Percentiles rank a stretch among this genome's conserved stretches.
Conservation (phyloP, 371 early-diverging fungal species). For the Mucor mucedo region DNA sequence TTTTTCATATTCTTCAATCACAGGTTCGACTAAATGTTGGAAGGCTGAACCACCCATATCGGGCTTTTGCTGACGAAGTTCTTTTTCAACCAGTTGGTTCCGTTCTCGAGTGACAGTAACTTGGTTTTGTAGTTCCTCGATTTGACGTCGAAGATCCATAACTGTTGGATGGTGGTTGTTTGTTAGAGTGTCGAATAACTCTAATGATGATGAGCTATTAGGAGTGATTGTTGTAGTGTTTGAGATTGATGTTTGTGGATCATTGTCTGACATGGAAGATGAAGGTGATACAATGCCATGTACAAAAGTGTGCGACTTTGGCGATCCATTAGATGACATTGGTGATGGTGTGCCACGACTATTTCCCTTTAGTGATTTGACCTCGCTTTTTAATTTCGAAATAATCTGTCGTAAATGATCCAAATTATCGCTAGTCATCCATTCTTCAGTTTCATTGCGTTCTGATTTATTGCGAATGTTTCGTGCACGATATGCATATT, state of each 20-base stretch:
- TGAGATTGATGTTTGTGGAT: constrained; percentile 31
- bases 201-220: constrained; percentile 13
- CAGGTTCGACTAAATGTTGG: constrained; percentile 68
- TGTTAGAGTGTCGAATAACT: background rate
- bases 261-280: constrained; percentile 29
- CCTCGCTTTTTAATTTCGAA: constrained; percentile 58
- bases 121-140: constrained; percentile 37
- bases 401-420: constrained; percentile 64
- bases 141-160: constrained; percentile 29
- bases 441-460: constrained; percentile 72
- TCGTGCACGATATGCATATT: constrained; percentile 89
- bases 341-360: constrained; percentile 24
- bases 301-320: constrained; percentile 18
- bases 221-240: constrained; percentile 34
- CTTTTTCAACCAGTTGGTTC: constrained; percentile 26
- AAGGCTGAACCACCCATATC: constrained; percentile 37
- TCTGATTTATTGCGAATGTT: constrained; percentile 84
- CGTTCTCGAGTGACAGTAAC: constrained; percentile 33
- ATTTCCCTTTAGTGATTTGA: constrained; percentile 45
- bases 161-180: constrained; percentile 18
- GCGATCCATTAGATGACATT: constrained; percentile 12
- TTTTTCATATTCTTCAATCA: constrained; percentile 73
- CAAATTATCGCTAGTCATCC: constrained; percentile 63
- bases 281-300: constrained; percentile 26
- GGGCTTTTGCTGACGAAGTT: constrained; percentile 9